Evolutionary conservation across 2,329 filamentous ascomycete species (phyloP), one percentile per base, ranked within the genome.

Genomic region (Aspergillus sp.): DNA sequence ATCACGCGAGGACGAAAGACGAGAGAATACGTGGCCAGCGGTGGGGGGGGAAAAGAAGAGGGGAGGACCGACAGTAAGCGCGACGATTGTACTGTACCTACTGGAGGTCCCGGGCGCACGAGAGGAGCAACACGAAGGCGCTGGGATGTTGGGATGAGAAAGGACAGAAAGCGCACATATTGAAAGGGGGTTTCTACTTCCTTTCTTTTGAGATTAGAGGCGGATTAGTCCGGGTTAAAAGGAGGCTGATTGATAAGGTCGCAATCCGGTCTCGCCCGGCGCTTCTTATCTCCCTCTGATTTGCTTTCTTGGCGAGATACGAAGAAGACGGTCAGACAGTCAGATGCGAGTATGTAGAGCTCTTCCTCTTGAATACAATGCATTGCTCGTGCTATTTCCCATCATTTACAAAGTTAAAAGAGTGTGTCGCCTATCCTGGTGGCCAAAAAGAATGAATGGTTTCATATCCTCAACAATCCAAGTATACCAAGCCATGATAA

Each of bases 241-340:
- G 3, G 20, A 22, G 36, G 6, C 14, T 16, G 45, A 47, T 47
- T 47, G 47, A 55, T 55, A 55, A 58, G 56, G 45, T 24, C 58
- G 36, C 36, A 42, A 42, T 42, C 54, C 53, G 55, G 22, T 52
- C 18, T 36, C 29, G 50, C 45, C 45, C 45, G 45, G 16, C 6
- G 6, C 39, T 42, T 46, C 45, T 47, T 47, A 47, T 47, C 36
- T 42, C 14, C 36, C 32, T 36, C 32, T 14, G 32, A 6, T 36
- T 1, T 36, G 32, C 2, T 36, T 36, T 36, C 32, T 36, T 36
- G 12, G 32, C 32, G 32, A 36, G 32, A 29, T 29, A 29, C 26
- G 26, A 29, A 29, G 26, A 29, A 29, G 26, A 29, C 26, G 26
- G 26, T 29, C 26, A 29, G 26, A 29, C 26, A 9, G 26, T 29